Base-by-base conservation (phyloP, 495 filamentous ascomycete genomes). In the Penicillium desertorum region DNA sequence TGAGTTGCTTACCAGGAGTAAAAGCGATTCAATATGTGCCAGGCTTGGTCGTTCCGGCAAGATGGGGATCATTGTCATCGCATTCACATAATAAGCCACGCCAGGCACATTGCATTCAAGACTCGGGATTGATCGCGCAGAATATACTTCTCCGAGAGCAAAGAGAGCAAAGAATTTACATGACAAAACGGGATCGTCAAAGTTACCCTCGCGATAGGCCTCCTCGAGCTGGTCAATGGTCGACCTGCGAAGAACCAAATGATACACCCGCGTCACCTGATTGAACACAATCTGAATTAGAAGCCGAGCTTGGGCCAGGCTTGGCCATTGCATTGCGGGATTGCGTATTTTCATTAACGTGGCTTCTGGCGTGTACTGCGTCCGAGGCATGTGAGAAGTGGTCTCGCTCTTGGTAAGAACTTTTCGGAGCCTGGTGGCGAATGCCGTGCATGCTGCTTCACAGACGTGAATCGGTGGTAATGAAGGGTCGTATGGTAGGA, bases 361-460 rank as follows among this genome's bases (percentile, higher is more conserved):
- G 9, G 54, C 54, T 11, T 73, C 71, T 10, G 51, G 51, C 0
- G 65, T 68, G 34, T 70, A 70, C 25, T 70, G 64, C 1, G 63
- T 67, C 12, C 70, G 65, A 4, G 68, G 45, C 22, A 73, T 57
- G 45, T 71, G 73, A 1, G 52, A 53, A 11, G 62, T 63, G 1
- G 62, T 56, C 14, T 58, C 55, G 23, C 52, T 51, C 19, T 57
- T 62, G 0, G 64, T 66, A 5, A 74, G 50, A 23, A 67, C 59
- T 27, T 74, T 70, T 5, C 70, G 70, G 16, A 76, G 49, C 0
- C 71, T 58, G 8, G 68, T 70, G 3, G 70, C 71, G 50, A 74
- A 73, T 22, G 71, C 71, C 2, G 71, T 66, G 36, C 65, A 69
- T 8, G 73, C 64, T 49, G 71, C 70, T 60, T 76, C 71, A 10